phyloP scores from a whole-genome alignment of 306 rosid species.

The Glycine soja region DNA sequence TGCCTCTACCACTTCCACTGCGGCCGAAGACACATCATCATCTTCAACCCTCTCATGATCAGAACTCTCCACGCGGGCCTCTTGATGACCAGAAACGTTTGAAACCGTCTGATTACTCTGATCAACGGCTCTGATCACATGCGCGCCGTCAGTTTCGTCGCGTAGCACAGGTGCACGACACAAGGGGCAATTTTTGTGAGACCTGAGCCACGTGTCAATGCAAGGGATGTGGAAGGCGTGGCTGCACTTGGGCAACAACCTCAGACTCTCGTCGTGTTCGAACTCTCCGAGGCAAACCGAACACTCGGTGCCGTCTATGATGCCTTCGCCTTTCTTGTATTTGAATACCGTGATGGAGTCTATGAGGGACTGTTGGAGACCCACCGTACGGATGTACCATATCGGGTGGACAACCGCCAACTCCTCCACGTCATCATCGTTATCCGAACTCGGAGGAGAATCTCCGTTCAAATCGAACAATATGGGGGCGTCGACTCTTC shows the following conservation, averaged over 20 bases:
- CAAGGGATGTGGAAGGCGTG: constrained; percentile 65
- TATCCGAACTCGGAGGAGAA: not conserved
- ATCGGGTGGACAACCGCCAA: constrained; percentile 56
- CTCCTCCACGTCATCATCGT: constrained; percentile 44
- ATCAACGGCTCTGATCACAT: not conserved
- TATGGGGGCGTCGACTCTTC: constrained; percentile 37
- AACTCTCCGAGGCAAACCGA: constrained; percentile 84
- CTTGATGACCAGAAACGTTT: too few relatives aligned
- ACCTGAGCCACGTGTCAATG: constrained; percentile 56
- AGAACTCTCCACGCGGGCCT: constrained; percentile 18
- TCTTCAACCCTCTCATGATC: constrained; percentile 43
- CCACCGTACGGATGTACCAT: constrained; percentile 69
- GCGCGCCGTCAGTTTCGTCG: not conserved
- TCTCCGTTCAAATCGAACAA: constrained; percentile 54
- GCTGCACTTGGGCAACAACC: constrained; percentile 77
- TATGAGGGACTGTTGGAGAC: constrained; percentile 67
- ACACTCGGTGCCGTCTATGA: constrained; percentile 76
- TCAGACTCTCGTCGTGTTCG: constrained; percentile 65
- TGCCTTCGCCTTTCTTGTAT: constrained; percentile 62
- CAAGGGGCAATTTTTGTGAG: constrained; percentile 53
- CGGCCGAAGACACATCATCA: constrained; percentile 17
- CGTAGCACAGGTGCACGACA: constrained; percentile 59
- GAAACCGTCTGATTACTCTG: not conserved
- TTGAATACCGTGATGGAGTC: constrained; percentile 69
- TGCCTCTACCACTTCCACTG: constrained; percentile 35